phyloP scores from a whole-genome alignment of 2,329 filamentous ascomycete species.

The Xenoacremonium recifei region DNA sequence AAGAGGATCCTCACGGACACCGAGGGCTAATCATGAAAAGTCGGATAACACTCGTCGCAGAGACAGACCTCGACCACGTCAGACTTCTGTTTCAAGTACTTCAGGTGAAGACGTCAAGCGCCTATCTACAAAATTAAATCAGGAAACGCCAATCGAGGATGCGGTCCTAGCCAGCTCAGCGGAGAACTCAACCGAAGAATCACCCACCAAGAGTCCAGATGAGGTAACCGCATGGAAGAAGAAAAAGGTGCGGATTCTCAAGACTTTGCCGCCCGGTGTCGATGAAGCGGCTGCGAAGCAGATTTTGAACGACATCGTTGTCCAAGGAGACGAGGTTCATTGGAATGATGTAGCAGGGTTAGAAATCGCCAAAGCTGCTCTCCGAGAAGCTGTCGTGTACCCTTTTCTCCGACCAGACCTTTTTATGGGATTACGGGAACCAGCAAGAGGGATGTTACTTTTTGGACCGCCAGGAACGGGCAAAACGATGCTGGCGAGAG shows the following conservation, averaged over 20 bases:
- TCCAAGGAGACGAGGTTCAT: constrained; percentile 89
- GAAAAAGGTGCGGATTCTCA: constrained; percentile 65
- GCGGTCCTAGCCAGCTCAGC: constrained; percentile 42
- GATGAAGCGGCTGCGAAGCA: constrained; percentile 83
- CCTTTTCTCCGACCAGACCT: constrained; percentile 93
- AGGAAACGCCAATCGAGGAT: constrained; percentile 30
- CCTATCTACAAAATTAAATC: constrained; percentile 21
- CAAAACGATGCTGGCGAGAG: constrained; percentile 93
- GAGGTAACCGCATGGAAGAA: constrained; percentile 57
- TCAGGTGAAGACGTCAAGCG: constrained; percentile 23
- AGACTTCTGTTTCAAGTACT: constrained; percentile 23
- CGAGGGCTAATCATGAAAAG: constrained; percentile 13
- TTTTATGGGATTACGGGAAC: constrained; percentile 93
- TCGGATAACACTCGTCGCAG: constrained; percentile 18
- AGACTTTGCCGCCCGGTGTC: constrained; percentile 76
- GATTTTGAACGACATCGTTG: constrained; percentile 93
- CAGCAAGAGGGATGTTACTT: constrained; percentile 89
- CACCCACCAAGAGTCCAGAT: constrained; percentile 37
- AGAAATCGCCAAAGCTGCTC: constrained; percentile 82
- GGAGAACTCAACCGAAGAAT: constrained; percentile 45
- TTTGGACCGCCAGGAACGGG: constrained; percentile 98
- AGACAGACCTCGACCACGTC: constrained; percentile 14
- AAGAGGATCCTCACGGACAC: constrained; percentile 9
- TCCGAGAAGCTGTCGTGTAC: constrained; percentile 96
- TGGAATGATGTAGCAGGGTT: constrained; percentile 94